Conservation (phyloP, 2,329 filamentous ascomycete species). For the Beauveria rudraprayagi region DNA sequence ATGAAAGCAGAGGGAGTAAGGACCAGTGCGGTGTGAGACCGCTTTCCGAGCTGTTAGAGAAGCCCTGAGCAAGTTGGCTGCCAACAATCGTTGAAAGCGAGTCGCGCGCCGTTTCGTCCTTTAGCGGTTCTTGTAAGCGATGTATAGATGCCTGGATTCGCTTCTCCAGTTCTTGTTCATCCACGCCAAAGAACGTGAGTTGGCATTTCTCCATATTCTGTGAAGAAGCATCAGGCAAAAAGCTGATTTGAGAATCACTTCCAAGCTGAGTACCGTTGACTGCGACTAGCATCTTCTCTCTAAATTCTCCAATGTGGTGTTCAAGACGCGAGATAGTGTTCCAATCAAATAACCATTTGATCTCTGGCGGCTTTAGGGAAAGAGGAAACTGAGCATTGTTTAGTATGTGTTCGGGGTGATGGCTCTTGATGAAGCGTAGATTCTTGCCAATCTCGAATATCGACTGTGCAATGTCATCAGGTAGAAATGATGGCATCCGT, state of each 20-base stretch:
- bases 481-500: constrained; percentile 65
- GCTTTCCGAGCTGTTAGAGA: constrained; percentile 17
- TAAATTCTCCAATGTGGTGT: constrained; percentile 40
- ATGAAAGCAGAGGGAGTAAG: constrained; percentile 60
- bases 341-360: constrained; percentile 69
- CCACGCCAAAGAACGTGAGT: constrained; percentile 42
- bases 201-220: neutral
- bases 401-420: constrained; percentile 65
- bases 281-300: constrained; percentile 20
- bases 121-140: constrained; percentile 28
- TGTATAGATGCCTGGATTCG: constrained; percentile 44
- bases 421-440: constrained; percentile 60
- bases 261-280: constrained; percentile 12
- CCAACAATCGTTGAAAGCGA: constrained; percentile 33
- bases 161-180: constrained; percentile 37
- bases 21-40: constrained; percentile 48
- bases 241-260: neutral
- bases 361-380: constrained; percentile 42
- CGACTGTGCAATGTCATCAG: constrained; percentile 56
- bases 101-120: constrained; percentile 22
- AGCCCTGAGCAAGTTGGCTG: constrained; percentile 26
- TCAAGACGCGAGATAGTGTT: constrained; percentile 58
- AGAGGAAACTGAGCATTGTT: constrained; percentile 41
- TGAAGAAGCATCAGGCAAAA: too few relatives aligned
- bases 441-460: constrained; percentile 78